Percentiles rank a stretch among this genome's conserved stretches.
phyloP scores from a whole-genome alignment of 768 basidiomycete genomes.

The Lactarius psammicola region DNA sequence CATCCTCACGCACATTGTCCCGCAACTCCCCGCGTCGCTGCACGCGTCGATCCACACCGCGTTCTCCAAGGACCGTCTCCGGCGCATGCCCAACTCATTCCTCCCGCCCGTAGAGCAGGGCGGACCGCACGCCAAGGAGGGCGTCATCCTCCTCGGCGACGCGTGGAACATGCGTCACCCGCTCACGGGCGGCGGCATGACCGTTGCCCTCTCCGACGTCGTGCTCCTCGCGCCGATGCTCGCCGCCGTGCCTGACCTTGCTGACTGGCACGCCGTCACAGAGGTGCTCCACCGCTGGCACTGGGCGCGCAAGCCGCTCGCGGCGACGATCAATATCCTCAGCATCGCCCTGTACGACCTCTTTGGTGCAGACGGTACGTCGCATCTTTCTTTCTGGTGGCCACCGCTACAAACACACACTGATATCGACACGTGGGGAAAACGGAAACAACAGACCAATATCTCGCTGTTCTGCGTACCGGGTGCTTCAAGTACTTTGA shows the following conservation, averaged over 20 bases:
- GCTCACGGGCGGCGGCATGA: slow-evolving; percentile 97
- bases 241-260: slow-evolving; percentile 40
- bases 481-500: slow-evolving; percentile 99
- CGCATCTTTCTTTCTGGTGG: neutral
- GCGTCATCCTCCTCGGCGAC: slow-evolving; percentile 86
- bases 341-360: slow-evolving; percentile 92
- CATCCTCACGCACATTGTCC: slow-evolving; percentile 70
- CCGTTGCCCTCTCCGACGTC: slow-evolving; percentile 87
- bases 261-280: slow-evolving; percentile 53
- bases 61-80: slow-evolving; percentile 74
- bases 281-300: slow-evolving; percentile 68
- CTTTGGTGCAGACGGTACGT: slow-evolving; percentile 89
- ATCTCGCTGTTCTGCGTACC: slow-evolving; percentile 59
- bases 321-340: slow-evolving; percentile 88
- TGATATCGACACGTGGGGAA: neutral
- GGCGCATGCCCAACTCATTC: slow-evolving; percentile 95
- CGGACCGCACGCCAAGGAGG: slow-evolving; percentile 48
- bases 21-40: slow-evolving; percentile 74
- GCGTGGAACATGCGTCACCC: slow-evolving; percentile 99
- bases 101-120: slow-evolving; percentile 76
- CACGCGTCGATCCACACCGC: slow-evolving; percentile 64
- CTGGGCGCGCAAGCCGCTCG: slow-evolving; percentile 80
- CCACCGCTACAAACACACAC: neutral
- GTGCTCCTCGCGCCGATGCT: slow-evolving; percentile 69
- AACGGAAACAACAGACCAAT: slow-evolving; percentile 49